Conservation (phyloP, 1,284 basidiomycete species). For the Tilletia indica region DNA sequence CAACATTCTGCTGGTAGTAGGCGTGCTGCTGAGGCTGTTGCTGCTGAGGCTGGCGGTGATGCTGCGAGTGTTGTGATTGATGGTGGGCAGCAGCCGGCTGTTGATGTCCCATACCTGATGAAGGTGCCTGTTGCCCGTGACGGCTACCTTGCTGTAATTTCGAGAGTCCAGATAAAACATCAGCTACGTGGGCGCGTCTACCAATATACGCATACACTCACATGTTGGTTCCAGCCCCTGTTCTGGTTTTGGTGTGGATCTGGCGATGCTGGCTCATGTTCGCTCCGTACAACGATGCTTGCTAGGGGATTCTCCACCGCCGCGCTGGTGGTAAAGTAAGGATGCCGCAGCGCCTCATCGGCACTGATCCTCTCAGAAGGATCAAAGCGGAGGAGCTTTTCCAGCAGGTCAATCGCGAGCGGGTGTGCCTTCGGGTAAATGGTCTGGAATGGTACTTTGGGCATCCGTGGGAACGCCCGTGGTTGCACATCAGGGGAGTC, state of each 20-base stretch:
- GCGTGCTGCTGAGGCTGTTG: conserved; percentile 11
- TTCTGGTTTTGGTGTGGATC: background rate
- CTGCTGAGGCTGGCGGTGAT: conserved; percentile 5
- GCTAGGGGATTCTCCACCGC: conserved; percentile 30
- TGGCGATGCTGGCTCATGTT: conserved; percentile 6
- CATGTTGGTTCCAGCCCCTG: background rate
- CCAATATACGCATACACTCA: background rate
- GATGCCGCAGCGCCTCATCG: conserved; percentile 84
- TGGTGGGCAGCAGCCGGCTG: conserved; percentile 6
- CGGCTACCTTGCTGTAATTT: background rate
- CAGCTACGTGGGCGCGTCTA: background rate
- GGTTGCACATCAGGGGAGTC: conserved; percentile 90
- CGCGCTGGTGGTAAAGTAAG: conserved; percentile 71
- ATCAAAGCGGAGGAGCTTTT: conserved; percentile 93
- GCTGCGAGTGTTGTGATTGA: conserved; percentile 1
- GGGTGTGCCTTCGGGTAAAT: conserved; percentile 89
- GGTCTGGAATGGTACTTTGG: conserved; percentile 82
- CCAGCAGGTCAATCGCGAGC: conserved; percentile 85
- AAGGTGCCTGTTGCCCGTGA: background rate
- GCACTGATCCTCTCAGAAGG: conserved; percentile 88
- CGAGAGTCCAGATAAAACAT: too few relatives aligned
- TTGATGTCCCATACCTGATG: conserved; percentile 7
- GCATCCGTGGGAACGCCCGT: conserved; percentile 84
- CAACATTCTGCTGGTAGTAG: conserved; percentile 13
- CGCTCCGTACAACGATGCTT: background rate